Evolutionary conservation across 495 filamentous ascomycete species (phyloP), one percentile per base, ranked within the genome.

Genomic region (Staphylotrichum longicolle): DNA sequence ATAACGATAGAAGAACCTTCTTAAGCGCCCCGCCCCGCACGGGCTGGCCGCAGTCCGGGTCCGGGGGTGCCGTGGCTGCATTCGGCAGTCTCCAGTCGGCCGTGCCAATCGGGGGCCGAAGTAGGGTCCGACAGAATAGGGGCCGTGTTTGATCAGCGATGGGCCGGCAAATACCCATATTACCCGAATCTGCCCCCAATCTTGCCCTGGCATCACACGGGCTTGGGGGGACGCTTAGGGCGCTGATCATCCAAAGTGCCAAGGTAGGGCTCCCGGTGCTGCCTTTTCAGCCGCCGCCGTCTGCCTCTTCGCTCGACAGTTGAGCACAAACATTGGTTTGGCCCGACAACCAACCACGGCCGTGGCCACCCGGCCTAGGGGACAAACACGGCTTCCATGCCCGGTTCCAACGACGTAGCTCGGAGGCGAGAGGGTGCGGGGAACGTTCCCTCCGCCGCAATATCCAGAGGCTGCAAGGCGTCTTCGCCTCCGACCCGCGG

Each of bases 91-190:
- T 44, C 65, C 40, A 37, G 53, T 47, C 39, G 40, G 52, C 49
- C 64, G 57, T 56, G 37, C 63, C 57, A 72, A 66, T 68, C 68
- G 66, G 70, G 9, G 33, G 32, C 4, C 12, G 5, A 61, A 66
- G 12, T 63, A 60, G 64, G 54, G 7, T 40, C 62, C 63, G 64
- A 58, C 12, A n/a, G 27, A 60, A 11, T 34, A 44, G 20, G 14
- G 3, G 39, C 44, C 34, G 40, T 54, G 60, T 64, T 59, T 67
- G 63, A 67, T 66, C 63, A 50, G 41, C 69, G 41, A 60, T 63
- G 66, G 11, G 45, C 40, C 39, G 52, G 47, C 32, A 70, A 73
- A 73, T 74, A 73, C 12, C 69, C 70, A 72, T 70, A 73, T 73
- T 72, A 66, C 60, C 61, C 60, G 63, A 69, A 63, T 64, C 63